Percentiles rank a stretch among this genome's conserved stretches.
These are phyloP conservation scores for Tylopilus rubrobrunneus DNA, from an alignment of 768 basidiomycete genomes.

Conservation along the genomic window DNA sequence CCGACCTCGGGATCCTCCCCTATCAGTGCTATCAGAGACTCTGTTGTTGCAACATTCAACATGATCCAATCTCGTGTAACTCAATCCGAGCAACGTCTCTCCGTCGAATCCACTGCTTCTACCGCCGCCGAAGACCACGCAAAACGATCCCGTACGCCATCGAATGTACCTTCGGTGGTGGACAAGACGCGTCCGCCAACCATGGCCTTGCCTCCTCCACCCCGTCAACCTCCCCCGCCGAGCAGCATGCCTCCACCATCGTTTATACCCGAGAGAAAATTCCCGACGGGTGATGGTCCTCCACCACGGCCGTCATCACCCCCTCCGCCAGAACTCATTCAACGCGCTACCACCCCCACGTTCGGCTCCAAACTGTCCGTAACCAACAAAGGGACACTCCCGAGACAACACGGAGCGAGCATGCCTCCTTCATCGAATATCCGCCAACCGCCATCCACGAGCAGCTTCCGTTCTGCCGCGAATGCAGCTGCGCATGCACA, in stretches of 20 bases:
- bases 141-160: constrained; percentile 59
- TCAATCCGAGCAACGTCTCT: constrained; percentile 60
- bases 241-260: constrained; percentile 70
- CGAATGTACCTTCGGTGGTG: constrained; percentile 49
- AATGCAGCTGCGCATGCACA: constrained; percentile 54
- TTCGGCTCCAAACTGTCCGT: constrained; percentile 62
- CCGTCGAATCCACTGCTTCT: constrained; percentile 68
- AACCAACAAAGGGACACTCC: constrained; percentile 44
- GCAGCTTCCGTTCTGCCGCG: constrained; percentile 77
- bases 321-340: constrained; percentile 87
- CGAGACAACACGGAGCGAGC: constrained; percentile 67
- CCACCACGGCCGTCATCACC: constrained; percentile 91
- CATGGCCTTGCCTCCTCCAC: constrained; percentile 80
- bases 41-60: constrained; percentile 42
- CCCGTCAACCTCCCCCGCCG: constrained; percentile 68
- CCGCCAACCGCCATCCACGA: constrained; percentile 72
- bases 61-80: constrained; percentile 47
- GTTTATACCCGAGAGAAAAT: constrained; percentile 69
- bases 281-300: constrained; percentile 52
- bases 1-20: constrained; percentile 27
- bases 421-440: constrained; percentile 68
- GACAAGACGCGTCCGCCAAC: constrained; percentile 84
- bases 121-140: constrained; percentile 44
- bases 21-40: constrained; percentile 47
- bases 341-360: constrained; percentile 85